Base-by-base conservation (phyloP, 1,284 basidiomycete genomes). In the Rhodotorula sp. region DNA sequence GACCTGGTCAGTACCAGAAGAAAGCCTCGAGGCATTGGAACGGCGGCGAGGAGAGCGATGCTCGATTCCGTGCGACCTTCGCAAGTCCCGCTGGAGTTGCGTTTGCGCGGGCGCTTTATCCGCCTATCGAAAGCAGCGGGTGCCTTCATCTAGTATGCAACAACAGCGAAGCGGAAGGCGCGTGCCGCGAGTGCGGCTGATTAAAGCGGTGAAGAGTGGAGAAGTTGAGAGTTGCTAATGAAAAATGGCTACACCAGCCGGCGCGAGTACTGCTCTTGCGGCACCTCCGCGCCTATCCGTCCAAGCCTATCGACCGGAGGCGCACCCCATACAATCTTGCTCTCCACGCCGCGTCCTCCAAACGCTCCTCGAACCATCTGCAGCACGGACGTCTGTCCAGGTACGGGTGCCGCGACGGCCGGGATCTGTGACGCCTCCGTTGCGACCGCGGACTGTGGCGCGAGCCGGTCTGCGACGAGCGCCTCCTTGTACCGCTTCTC, bases 281-380 rank as follows among this genome's bases (percentile, higher is more conserved):
- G 53, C 3, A 34, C 49, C 22, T 67, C 60, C 39, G 48, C 27
- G 17, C 64, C 64, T 64, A 70, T 70, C 61, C 68, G 64, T 8
- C 74, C 74, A 5, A 74, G 8, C 2, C 65, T 58, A 60, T 76
- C 74, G 47, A 76, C 74, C 10, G 59, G 34, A 29, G 74, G 74
- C 27, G 74, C 74, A 11, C 68, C 70, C 49, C 67, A 69, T 22
- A 76, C 69, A 6, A 72, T 53, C 36, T 61, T 56, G 44, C 72
- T 72, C 7, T 68, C 57, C 20, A 62, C 46, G 1, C 74, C 68
- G 24, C 27, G 44, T 3, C 70, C 70, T 7, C 64, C 70, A 30
- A 72, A 72, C n/a, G 67, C 27, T 2, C 30, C 36, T 36, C 32
- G 24, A 4, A 72, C 22, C 36, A 57, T 9, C 30, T 13, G 47